Evolutionary conservation across 345 rosid species (phyloP).

Genomic region (Populus ilicifolia): DNA sequence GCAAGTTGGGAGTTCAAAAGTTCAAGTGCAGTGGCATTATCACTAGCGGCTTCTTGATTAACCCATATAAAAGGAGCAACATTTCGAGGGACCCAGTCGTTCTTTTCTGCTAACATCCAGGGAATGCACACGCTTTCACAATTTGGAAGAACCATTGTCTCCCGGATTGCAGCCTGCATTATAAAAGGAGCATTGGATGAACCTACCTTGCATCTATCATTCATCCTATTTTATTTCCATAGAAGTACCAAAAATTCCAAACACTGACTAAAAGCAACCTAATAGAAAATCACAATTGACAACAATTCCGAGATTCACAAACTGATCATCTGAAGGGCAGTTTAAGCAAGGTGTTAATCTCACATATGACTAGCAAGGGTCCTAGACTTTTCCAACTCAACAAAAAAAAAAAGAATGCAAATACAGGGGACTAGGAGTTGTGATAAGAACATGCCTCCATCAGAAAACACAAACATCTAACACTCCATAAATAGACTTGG

Average conservation of each 20-base stretch:
- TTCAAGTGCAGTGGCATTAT: constrained; percentile 26
- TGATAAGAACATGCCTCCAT: neutral
- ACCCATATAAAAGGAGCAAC: constrained; percentile 88
- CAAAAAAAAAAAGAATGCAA: too few species aligned
- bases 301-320: too few species aligned
- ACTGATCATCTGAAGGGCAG: too few species aligned
- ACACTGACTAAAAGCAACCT: neutral
- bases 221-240: neutral
- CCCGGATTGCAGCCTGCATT: constrained; percentile 60
- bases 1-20: constrained; percentile 29
- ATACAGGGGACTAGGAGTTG: neutral
- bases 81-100: constrained; percentile 76
- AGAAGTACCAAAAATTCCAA: neutral
- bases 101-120: constrained; percentile 81
- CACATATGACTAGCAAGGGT: too few species aligned
- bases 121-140: constrained; percentile 70
- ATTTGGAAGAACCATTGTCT: constrained; percentile 89
- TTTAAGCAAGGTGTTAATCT: too few species aligned
- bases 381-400: too few species aligned
- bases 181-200: constrained; percentile 13
- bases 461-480: neutral
- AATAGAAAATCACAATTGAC: too few species aligned
- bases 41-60: constrained; percentile 56
- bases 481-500: neutral
- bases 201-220: neutral